Evolutionary conservation across 1,284 basidiomycete species (phyloP), one percentile per base, ranked within the genome.

Genomic region (Ganoderma lingzhi): DNA sequence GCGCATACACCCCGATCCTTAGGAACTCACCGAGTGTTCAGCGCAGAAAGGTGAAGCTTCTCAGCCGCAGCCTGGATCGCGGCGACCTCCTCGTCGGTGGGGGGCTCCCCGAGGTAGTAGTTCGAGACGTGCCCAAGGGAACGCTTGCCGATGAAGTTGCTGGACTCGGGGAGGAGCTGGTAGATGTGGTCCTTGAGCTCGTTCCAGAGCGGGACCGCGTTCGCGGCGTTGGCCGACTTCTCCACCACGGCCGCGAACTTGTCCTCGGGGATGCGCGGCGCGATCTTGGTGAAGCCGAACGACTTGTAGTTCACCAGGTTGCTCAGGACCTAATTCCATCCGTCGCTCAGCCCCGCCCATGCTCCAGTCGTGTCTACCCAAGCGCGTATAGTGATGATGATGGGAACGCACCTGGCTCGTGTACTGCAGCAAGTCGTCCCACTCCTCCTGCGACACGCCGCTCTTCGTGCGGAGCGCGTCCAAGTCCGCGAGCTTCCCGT

Each of bases 271-370:
- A 92, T 76, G 44, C 94, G 90, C 39, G 94, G 94, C 65, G 94
- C 79, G 73, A 96, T 91, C 81, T 96, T 96, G 59, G 92, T 93
- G 76, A 92, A 93, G 0, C 94, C 94, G 73, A 96, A 96, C 2
- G 86, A 88, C 78, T 87, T 91, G 81, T 89, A 95, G 80, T 95
- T 95, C 28, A 88, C 90, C 44, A 95, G 82, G 76, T 95, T 95
- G 78, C 90, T 90, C 68, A 94, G 77, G 42, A 90, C 88, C 92
- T 94, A 69, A 19, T 17, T n/a, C 17, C 19, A 37, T 35, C 30
- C 37, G 23, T 42, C 19, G 51, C 59, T 62, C 42, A 51, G 37
- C 9, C n/a, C 51, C 39, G 39, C 9, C n/a, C 39, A 8, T 12
- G 3, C 45, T 12, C 32, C 17, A n/a, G 2, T 8, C 56, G 3